A percentile compares a stretch with the other conserved stretches of the same genome.
Evolutionary conservation across 2,329 filamentous ascomycete genomes (phyloP).

Genomic region (Leptographium procerum): DNA sequence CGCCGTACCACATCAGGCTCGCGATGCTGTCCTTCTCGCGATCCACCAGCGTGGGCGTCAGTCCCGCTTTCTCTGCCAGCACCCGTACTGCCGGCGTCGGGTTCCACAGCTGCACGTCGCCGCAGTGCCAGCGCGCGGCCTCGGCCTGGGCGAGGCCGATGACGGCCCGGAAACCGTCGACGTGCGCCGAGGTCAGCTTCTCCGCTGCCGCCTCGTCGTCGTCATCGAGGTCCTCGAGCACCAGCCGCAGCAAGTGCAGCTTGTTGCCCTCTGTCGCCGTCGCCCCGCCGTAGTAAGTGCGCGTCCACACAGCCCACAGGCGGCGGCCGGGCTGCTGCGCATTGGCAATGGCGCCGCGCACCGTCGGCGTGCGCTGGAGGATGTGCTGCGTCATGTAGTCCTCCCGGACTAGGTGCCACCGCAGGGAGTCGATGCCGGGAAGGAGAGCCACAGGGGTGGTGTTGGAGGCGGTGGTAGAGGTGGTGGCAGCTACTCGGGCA

Average conservation of each 20-base stretch:
- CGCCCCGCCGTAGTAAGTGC: conserved; percentile 49
- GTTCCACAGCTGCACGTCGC: conserved; percentile 73
- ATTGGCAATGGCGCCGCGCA: conserved; percentile 55
- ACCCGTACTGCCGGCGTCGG: conserved; percentile 44
- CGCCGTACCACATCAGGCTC: conserved; percentile 60
- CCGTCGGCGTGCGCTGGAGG: conserved; percentile 40
- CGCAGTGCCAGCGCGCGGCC: conserved; percentile 60
- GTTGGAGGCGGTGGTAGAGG: conserved; percentile 20
- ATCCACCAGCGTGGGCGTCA: conserved; percentile 39
- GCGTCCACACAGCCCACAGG: conserved; percentile 66
- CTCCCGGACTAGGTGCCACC: conserved; percentile 74
- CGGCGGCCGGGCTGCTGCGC: conserved; percentile 28
- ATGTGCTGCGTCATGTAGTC: conserved; percentile 61
- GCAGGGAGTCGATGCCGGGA: conserved; percentile 55
- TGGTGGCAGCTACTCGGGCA: conserved; percentile 13
- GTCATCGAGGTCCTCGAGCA: conserved; percentile 46
- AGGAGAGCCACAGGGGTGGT: conserved; percentile 59
- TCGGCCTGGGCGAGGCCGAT: conserved; percentile 56
- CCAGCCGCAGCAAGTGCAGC: conserved; percentile 57
- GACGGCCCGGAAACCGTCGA: conserved; percentile 47
- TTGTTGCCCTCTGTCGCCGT: conserved; percentile 49
- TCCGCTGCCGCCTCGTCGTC: conserved; percentile 27
- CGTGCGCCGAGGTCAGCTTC: conserved; percentile 20
- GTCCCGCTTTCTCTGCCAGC: conserved; percentile 33
- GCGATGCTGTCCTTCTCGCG: conserved; percentile 58